Conservation (phyloP, 2,329 filamentous ascomycete species). For the Fusarium veterinarium region DNA sequence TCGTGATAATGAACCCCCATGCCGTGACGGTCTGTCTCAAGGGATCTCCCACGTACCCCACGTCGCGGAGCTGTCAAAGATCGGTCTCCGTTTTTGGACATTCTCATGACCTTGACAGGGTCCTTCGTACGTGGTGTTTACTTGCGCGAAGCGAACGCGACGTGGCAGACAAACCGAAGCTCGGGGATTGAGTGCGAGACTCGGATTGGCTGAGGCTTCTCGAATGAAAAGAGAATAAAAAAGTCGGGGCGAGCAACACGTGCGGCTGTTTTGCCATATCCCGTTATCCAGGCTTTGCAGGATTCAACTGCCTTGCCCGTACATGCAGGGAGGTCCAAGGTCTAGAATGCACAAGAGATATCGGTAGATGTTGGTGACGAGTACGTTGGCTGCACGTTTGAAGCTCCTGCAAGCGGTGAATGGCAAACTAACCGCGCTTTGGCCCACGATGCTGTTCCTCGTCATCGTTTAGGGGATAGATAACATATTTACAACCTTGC, state of each 20-base stretch:
- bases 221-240: conserved; percentile 13
- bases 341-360: not conserved
- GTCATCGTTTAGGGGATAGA: not conserved
- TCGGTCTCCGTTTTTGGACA: conserved; percentile 21
- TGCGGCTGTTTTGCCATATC: conserved; percentile 13
- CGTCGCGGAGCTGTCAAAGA: conserved; percentile 19
- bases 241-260: conserved; percentile 14
- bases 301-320: not conserved
- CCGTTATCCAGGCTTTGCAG: conserved; percentile 5
- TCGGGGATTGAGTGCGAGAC: not conserved
- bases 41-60: conserved; percentile 29
- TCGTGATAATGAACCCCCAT: conserved; percentile 20
- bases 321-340: not conserved
- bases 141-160: not conserved
- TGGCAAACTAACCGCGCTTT: conserved; percentile 25
- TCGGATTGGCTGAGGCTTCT: conserved; percentile 4
- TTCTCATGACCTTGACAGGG: conserved; percentile 8
- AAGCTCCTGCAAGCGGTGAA: not conserved
- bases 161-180: conserved; percentile 3
- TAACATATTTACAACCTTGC: not conserved
- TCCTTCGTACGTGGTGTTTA: not conserved
- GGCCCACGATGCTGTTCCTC: not conserved
- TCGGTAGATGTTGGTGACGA: conserved; percentile 9
- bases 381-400: not conserved
- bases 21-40: not conserved